Evolutionary conservation across 2,329 filamentous ascomycete species (phyloP).

Genomic region (Colletotrichum sp.): DNA sequence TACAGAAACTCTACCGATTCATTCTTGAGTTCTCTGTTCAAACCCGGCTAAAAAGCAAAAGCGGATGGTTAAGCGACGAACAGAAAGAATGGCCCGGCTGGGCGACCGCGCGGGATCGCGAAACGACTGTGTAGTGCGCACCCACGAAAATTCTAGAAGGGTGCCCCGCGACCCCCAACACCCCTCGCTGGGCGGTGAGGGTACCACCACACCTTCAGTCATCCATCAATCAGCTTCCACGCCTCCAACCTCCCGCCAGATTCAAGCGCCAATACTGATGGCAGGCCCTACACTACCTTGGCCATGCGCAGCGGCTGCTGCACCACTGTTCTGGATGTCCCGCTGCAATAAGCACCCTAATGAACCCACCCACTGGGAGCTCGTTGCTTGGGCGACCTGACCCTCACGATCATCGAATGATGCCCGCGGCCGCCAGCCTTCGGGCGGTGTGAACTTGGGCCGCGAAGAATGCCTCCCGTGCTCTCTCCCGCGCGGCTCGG

Average conservation of each 20-base stretch:
- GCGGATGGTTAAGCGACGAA: background rate
- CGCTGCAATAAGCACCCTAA: background rate
- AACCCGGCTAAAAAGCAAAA: background rate
- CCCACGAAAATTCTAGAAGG: slow-evolving; percentile 10
- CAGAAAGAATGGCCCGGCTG: background rate
- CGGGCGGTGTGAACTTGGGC: background rate
- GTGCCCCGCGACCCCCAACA: background rate
- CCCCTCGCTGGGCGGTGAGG: background rate
- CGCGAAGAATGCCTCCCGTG: background rate
- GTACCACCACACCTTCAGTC: background rate
- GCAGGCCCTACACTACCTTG: background rate
- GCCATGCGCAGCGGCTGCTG: background rate
- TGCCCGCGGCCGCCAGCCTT: background rate
- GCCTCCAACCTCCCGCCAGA: background rate
- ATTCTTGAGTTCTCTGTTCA: background rate
- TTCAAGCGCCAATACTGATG: background rate
- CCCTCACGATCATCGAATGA: background rate
- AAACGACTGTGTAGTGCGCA: background rate
- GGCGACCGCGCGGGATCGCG: background rate
- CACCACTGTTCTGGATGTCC: background rate
- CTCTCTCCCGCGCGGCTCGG: slow-evolving; percentile 9
- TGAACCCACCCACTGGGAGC: background rate
- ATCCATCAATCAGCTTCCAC: background rate
- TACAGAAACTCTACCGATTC: background rate
- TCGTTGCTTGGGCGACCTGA: background rate